phyloP scores from a whole-genome alignment of 805 yeast species.

The Kodamaea hsintzibuensis region DNA sequence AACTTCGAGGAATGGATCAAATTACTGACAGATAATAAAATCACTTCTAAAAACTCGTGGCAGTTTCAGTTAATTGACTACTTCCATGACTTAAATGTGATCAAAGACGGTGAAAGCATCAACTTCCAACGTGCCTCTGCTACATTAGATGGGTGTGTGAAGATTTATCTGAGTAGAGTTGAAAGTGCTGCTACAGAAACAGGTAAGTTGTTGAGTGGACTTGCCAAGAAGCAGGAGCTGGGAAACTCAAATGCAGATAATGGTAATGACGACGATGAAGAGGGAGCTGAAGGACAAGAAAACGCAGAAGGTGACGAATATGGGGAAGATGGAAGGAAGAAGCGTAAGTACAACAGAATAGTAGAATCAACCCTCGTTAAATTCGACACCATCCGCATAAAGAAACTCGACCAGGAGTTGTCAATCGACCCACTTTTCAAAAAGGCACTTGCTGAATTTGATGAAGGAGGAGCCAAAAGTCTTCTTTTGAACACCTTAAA shows the following conservation, averaged over 20 bases:
- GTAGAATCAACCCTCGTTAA: constrained; percentile 48
- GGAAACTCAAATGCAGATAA: constrained; percentile 9
- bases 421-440: constrained; percentile 74
- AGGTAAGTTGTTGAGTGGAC: constrained; percentile 33
- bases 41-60: constrained; percentile 86
- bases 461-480: constrained; percentile 81
- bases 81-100: constrained; percentile 77
- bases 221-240: constrained; percentile 21
- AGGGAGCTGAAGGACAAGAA: constrained; percentile 21
- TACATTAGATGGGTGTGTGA: constrained; percentile 39
- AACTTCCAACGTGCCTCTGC: constrained; percentile 38
- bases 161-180: constrained; percentile 36
- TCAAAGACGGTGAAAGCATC: constrained; percentile 64
- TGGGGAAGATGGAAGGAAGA: constrained; percentile 20
- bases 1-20: constrained; percentile 54
- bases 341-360: constrained; percentile 32
- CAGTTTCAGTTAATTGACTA: constrained; percentile 88
- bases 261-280: constrained; percentile 10
- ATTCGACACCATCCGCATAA: constrained; percentile 52
- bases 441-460: constrained; percentile 73
- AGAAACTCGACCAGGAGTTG: constrained; percentile 62
- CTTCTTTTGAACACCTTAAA: constrained; percentile 61
- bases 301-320: constrained; percentile 14
- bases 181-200: constrained; percentile 40
- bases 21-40: constrained; percentile 52